Evolutionary conservation across 208 protist species (phyloP), one percentile per base, ranked within the genome.

Genomic region (Kentomonas sorsogonicus): DNA sequence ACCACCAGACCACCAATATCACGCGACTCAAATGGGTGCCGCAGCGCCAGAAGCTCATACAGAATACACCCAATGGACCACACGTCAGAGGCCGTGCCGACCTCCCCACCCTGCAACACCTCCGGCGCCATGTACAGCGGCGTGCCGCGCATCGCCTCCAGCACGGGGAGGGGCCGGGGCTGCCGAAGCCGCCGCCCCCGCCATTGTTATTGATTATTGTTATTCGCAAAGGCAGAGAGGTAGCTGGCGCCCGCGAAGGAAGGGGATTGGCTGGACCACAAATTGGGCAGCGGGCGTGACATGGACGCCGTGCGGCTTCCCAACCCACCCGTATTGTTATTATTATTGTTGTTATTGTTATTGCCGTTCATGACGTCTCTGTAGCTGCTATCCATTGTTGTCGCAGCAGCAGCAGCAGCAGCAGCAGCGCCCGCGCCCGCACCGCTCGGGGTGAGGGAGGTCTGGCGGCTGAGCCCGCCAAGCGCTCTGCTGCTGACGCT

Each of bases 41-140:
- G 77, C 23, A 95, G 74, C 29, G 66, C 71, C 23, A 93, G 60
- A 20, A 97, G 69, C 64, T 97, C 91, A 53, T 95, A 97, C 5
- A 95, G 66, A 39, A 97, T 88, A 53, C 91, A 97, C 13, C 91
- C 91, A 43, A 96, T 74, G 9, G 93, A 84, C 91, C 94, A 97
- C 11, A 97, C 75, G 66, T 98, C 94, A 10, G 74, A 66, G n/a
- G n/a, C 18, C 31, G 70, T 70, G 30, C 76, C 78, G n/a, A 68
- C 79, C 0, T 72, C 70, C 18, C 86, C 71, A 43, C 79, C 84
- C 44, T 94, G 74, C 20, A 94, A 77, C 30, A 91, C 77, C 74
- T 98, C 93, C 20, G 94, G 96, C 1, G 83, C 75, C 84, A 98
- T 93, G 69, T 98, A 98, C 13, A 97, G 87, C 26, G 94, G 90